Conservation (phyloP, 2,329 filamentous ascomycete genomes). For the Fusarium sp. region DNA sequence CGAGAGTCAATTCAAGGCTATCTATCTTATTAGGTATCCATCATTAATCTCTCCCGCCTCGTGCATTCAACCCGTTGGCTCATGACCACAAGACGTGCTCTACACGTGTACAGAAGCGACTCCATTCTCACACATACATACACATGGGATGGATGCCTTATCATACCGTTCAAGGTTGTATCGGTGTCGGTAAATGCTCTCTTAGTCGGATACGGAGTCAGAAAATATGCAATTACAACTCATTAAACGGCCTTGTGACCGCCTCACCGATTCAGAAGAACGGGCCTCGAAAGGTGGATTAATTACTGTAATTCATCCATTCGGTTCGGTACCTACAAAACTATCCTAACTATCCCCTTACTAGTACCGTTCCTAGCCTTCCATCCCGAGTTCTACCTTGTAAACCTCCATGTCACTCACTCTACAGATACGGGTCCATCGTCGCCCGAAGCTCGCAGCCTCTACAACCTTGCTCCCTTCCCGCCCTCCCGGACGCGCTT, state of each 20-base stretch:
- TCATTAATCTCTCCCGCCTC: conserved; percentile 21
- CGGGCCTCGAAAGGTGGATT: conserved; percentile 24
- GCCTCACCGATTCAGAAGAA: conserved; percentile 34
- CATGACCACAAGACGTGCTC: conserved; percentile 17
- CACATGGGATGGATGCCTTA: conserved; percentile 29
- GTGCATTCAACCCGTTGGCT: conserved; percentile 12
- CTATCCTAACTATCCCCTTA: conserved; percentile 14
- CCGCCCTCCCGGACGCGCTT: conserved; percentile 18
- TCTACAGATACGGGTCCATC: conserved; percentile 19
- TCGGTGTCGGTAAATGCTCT: conserved; percentile 9
- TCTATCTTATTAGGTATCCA: neutral
- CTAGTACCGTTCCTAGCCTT: conserved; percentile 22
- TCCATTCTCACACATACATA: conserved; percentile 17
- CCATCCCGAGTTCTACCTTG: conserved; percentile 38
- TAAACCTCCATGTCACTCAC: conserved; percentile 15
- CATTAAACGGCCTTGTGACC: conserved; percentile 33
- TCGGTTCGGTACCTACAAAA: neutral
- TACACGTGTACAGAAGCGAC: conserved; percentile 30
- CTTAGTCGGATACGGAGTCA: conserved; percentile 10
- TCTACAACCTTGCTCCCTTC: conserved; percentile 30
- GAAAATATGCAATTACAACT: conserved; percentile 35
- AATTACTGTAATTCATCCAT: neutral
- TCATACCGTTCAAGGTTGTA: conserved; percentile 3
- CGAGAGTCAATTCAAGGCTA: conserved; percentile 11
- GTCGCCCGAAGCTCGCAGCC: conserved; percentile 39